A percentile compares a stretch with the other conserved stretches of the same genome.
phyloP scores from a whole-genome alignment of 1,139 yeast species.

The Candida gigantensis region DNA sequence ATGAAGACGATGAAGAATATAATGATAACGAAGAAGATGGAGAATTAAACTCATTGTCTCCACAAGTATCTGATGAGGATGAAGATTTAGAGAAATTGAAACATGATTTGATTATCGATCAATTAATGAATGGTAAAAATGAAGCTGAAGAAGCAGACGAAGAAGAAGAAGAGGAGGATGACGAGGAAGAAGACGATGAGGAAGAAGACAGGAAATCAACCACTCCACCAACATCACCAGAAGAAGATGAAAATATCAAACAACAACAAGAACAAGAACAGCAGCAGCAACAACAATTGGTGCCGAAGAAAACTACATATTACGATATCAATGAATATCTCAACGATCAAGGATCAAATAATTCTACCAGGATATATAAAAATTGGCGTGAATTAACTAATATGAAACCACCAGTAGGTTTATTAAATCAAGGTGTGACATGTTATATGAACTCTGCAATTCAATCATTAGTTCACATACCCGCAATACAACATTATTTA shows the following conservation, averaged over 20 bases:
- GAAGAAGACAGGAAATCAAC: constrained; percentile 8
- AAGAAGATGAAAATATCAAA: constrained; percentile 24
- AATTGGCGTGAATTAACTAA: constrained; percentile 54
- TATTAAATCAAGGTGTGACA: constrained; percentile 90
- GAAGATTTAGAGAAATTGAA: constrained; percentile 36
- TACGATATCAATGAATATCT: constrained; percentile 53
- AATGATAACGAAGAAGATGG: constrained; percentile 22
- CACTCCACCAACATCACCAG: constrained; percentile 51
- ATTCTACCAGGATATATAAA: constrained; percentile 54
- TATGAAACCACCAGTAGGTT: constrained; percentile 61
- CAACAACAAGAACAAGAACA: too few species aligned
- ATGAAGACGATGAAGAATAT: constrained; percentile 15
- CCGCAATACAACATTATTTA: constrained; percentile 85
- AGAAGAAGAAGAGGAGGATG: constrained; percentile 20
- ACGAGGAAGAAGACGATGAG: constrained; percentile 15
- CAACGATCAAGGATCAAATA: constrained; percentile 61
- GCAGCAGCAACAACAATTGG: not conserved
- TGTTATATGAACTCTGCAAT: constrained; percentile 96
- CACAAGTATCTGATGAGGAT: constrained; percentile 16
- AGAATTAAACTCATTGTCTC: constrained; percentile 1
- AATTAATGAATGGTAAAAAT: constrained; percentile 19
- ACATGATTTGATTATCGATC: constrained; percentile 35
- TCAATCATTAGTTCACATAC: constrained; percentile 85
- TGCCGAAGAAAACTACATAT: constrained; percentile 21
- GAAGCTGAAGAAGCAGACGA: constrained; percentile 20